Percentiles rank a stretch among this genome's conserved stretches.
Evolutionary conservation across 495 filamentous ascomycete species (phyloP).

Genomic region (Xylaria scruposa): DNA sequence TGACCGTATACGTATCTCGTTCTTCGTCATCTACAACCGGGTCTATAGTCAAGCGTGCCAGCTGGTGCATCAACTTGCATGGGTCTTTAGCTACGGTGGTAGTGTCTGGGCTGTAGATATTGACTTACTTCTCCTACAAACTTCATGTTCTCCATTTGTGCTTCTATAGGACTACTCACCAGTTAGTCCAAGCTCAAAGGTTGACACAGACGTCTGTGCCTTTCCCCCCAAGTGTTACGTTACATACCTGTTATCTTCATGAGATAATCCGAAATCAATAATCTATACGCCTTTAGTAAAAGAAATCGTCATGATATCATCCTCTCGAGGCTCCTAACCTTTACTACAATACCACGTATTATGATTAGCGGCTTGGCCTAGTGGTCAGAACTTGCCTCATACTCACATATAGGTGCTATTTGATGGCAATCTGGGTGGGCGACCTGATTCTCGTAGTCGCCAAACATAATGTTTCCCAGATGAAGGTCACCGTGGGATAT

Average conservation of each 20-base stretch:
- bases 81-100: not conserved
- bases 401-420: slow-evolving; percentile 1
- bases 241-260: not conserved
- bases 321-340: not conserved
- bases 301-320: no score
- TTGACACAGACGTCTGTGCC: not conserved
- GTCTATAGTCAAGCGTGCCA: not conserved
- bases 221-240: not conserved
- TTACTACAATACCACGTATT: not conserved
- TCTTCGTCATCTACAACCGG: not conserved
- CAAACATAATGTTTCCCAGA: slow-evolving; percentile 16
- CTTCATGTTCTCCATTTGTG: not conserved
- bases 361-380: not conserved
- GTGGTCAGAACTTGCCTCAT: not conserved
- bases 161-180: not conserved
- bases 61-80: slow-evolving; percentile 11
- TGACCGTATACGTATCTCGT: not conserved
- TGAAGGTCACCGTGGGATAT: slow-evolving; percentile 9
- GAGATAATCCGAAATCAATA: not conserved
- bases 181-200: not conserved
- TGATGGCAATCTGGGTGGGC: not conserved
- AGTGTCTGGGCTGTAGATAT: not conserved
- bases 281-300: not conserved
- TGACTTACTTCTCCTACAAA: slow-evolving; percentile 6
- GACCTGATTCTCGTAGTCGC: not conserved